Conservation (phyloP, 2,329 filamentous ascomycete genomes). For the Teratosphaeria epicoccoides region DNA sequence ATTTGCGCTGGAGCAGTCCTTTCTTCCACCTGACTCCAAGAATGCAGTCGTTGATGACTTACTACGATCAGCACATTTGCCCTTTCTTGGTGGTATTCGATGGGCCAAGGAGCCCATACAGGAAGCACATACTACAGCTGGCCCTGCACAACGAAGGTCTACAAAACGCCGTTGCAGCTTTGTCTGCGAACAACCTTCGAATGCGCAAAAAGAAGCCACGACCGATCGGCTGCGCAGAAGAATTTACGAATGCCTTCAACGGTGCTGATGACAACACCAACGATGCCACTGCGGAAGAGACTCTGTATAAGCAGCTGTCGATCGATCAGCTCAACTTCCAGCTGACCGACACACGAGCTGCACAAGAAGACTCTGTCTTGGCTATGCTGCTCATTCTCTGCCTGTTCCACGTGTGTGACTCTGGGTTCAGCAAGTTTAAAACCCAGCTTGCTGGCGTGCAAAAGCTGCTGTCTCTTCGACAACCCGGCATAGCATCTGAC, state of each 20-base stretch:
- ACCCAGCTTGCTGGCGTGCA: conserved; percentile 89
- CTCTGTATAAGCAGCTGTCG: conserved; percentile 73
- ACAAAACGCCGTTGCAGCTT: conserved; percentile 84
- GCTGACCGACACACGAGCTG: conserved; percentile 62
- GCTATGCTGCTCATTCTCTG: conserved; percentile 81
- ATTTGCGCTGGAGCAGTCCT: conserved; percentile 21
- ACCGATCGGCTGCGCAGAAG: conserved; percentile 23
- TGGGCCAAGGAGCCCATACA: conserved; percentile 72
- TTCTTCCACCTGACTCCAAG: conserved; percentile 57
- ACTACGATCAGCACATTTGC: conserved; percentile 87
- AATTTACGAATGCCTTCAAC: conserved; percentile 19
- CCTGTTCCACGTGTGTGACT: conserved; percentile 88
- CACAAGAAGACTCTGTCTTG: conserved; percentile 75
- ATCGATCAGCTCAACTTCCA: conserved; percentile 76
- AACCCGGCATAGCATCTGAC: conserved; percentile 44
- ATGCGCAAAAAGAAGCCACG: conserved; percentile 61
- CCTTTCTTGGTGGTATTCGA: conserved; percentile 88
- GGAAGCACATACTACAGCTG: conserved; percentile 68
- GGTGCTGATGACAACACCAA: conserved; percentile 19
- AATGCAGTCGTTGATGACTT: conserved; percentile 82
- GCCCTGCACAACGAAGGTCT: conserved; percentile 68
- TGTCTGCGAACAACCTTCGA: conserved; percentile 79
- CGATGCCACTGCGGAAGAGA: conserved; percentile 59
- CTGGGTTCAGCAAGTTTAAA: conserved; percentile 83
- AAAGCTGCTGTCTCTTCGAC: conserved; percentile 72